Base-by-base conservation (phyloP, 169 alveolate genomes). In the Plasmodium gonderi region DNA sequence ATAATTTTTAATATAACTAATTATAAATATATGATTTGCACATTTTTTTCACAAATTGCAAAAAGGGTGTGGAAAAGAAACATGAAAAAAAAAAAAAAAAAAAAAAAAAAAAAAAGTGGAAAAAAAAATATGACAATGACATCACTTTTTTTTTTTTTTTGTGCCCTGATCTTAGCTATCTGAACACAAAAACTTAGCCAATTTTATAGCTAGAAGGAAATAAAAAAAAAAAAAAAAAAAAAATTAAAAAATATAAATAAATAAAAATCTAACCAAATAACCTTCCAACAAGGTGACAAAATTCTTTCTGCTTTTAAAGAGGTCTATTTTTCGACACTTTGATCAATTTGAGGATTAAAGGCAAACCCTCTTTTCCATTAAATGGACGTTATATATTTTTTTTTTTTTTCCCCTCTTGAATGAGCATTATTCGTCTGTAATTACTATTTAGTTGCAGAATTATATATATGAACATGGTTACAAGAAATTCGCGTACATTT, bases 51-150 rank as follows among this genome's bases (percentile, higher is more conserved):
- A 60, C 68, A 14, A 38, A 64, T 23, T 80, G 47, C 23, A 51
- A 51, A 51, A 54, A 49, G 31, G 36, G 26, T 11, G 26, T 68
- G 64, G 36, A 67, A 26, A 44, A 47, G 72, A 80, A 64, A 36
- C 79, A 80, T 36, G 29, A 65, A 42, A 40, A 12, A 14, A 29
- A 20, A 40, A 42, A 51, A 54, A 79, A 12, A 38, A 29, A 0
- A 36, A 20, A 23, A 81, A 42, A 49, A 82, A 74, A 74, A 45
- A 82, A 82, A 44, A 81, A 81, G 38, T 20, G 31, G 74, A n/a
- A 78, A 47, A 47, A 78, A 78, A 47, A 31, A 29, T 79, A 79
- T 51, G 89, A 79, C 89, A 77, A 74, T 82, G 92, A 82, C 91
- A 33, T 64, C 20, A 14, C 60, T 60, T 60, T 60, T 72, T 68